Evolutionary conservation across 2,329 filamentous ascomycete genomes (phyloP).

Genomic region (Alternaria novae-zelandiae): DNA sequence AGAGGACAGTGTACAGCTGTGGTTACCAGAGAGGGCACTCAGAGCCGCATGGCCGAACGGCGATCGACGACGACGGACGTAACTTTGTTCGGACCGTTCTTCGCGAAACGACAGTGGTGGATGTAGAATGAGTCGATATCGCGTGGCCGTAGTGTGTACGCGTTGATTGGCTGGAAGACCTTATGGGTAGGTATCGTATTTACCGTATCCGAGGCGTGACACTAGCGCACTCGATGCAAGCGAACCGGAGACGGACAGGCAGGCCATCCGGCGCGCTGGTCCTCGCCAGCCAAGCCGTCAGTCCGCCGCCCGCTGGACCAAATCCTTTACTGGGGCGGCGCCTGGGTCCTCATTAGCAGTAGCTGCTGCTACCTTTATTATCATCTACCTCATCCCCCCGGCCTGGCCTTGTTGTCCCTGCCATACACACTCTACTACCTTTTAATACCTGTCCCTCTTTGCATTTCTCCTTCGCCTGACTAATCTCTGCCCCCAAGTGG

Average conservation of each 20-base stretch:
- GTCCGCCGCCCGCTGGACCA: constrained; percentile 18
- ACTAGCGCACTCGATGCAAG: not conserved
- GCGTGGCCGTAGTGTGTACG: not conserved
- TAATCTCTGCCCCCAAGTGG: constrained; percentile 11
- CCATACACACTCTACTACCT: constrained; percentile 12
- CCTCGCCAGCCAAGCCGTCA: constrained; percentile 23
- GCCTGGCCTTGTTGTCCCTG: constrained; percentile 1
- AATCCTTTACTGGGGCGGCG: constrained; percentile 21
- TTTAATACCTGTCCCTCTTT: constrained; percentile 22
- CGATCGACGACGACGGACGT: not conserved
- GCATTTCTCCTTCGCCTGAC: not conserved
- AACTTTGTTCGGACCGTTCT: not conserved
- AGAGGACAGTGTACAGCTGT: not conserved
- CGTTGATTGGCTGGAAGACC: constrained; percentile 6
- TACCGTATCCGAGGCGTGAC: not conserved
- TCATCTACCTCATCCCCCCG: constrained; percentile 20
- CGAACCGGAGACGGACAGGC: not conserved
- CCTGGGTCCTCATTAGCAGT: constrained; percentile 23
- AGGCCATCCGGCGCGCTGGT: too few relatives aligned
- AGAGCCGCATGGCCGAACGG: not conserved
- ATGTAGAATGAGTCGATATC: not conserved
- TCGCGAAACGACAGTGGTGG: not conserved
- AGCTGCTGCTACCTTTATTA: constrained; percentile 25
- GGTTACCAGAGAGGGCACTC: not conserved
- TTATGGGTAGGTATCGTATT: constrained; percentile 2